phyloP scores from a whole-genome alignment of 768 basidiomycete genomes.

The Kwoniella heveanensis region DNA sequence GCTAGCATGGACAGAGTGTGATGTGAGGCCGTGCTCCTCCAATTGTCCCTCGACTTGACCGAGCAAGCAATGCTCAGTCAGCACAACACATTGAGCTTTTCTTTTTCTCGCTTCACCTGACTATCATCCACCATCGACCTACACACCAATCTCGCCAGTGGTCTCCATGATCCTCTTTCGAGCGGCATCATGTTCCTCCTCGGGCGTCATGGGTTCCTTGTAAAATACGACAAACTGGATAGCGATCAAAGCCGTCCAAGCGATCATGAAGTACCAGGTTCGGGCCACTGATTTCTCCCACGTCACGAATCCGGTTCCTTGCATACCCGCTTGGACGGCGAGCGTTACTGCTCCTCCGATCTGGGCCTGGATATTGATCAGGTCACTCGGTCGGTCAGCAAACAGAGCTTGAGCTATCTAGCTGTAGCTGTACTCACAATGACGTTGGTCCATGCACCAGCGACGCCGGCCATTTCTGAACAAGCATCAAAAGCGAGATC shows the following conservation, averaged over 20 bases:
- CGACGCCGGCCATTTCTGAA: conserved; percentile 47
- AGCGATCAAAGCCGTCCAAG: conserved; percentile 33
- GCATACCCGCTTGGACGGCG: conserved; percentile 51
- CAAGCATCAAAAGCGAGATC: no score
- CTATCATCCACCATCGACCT: no score
- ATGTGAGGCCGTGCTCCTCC: no score
- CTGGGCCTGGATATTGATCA: conserved; percentile 20
- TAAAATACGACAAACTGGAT: conserved; percentile 41
- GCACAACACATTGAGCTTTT: no score
- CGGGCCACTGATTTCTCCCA: conserved; percentile 41
- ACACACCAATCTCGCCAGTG: conserved; percentile 45
- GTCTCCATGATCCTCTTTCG: conserved; percentile 42
- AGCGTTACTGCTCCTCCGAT: conserved; percentile 46
- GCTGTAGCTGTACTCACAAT: conserved; percentile 9
- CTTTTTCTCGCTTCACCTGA: no score
- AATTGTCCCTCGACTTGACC: no score
- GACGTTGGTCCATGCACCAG: conserved; percentile 48
- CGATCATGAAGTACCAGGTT: conserved; percentile 45
- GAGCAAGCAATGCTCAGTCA: no score
- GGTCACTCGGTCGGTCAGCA: no score
- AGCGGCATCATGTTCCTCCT: conserved; percentile 42
- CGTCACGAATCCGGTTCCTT: conserved; percentile 30
- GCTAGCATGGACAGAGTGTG: no score
- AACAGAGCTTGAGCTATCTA: background rate
- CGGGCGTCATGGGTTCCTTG: conserved; percentile 37